A percentile compares a stretch with the other conserved stretches of the same genome.
These are phyloP conservation scores for Alternaria infectoria DNA, from an alignment of 2,329 filamentous ascomycete species.

Conservation along the genomic window DNA sequence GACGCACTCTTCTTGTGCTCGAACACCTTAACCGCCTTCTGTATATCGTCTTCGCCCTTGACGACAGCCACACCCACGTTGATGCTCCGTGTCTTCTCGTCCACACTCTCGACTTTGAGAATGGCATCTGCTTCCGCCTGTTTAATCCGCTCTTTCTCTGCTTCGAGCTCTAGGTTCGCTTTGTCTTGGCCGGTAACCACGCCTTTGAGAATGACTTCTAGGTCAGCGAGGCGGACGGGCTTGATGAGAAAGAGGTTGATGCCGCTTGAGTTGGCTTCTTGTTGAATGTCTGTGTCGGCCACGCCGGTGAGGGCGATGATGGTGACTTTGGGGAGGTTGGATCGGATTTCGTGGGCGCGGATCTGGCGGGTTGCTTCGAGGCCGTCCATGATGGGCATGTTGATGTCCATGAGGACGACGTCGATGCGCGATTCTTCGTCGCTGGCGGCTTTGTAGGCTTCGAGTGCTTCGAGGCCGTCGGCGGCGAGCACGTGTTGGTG, in stretches of 20 bases:
- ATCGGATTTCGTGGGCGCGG: constrained; percentile 55
- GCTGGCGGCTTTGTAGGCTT: constrained; percentile 31
- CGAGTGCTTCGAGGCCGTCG: constrained; percentile 48
- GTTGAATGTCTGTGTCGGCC: constrained; percentile 56
- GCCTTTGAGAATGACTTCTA: constrained; percentile 50
- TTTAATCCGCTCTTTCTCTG: constrained; percentile 13
- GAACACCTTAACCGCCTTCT: background rate
- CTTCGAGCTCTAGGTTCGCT: constrained; percentile 22
- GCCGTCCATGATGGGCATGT: constrained; percentile 49
- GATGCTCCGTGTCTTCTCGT: constrained; percentile 1
- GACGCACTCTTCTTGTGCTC: constrained; percentile 11
- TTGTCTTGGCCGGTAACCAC: constrained; percentile 39
- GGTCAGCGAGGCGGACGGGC: constrained; percentile 54
- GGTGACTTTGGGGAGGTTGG: constrained; percentile 50
- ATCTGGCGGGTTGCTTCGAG: constrained; percentile 49
- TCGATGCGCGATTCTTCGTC: constrained; percentile 29
- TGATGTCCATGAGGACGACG: constrained; percentile 47
- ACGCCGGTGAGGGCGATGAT: constrained; percentile 62
- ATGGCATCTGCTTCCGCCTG: constrained; percentile 4
- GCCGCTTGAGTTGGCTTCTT: constrained; percentile 60
- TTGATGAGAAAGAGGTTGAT: constrained; percentile 63
- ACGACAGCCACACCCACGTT: constrained; percentile 10
- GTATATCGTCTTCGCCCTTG: constrained; percentile 1
- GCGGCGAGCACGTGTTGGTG: constrained; percentile 42
- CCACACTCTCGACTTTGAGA: background rate